A percentile compares a stretch with the other conserved stretches of the same genome.
phyloP scores from a whole-genome alignment of 139 green algal genomes.

The Desmodesmus armatus region DNA sequence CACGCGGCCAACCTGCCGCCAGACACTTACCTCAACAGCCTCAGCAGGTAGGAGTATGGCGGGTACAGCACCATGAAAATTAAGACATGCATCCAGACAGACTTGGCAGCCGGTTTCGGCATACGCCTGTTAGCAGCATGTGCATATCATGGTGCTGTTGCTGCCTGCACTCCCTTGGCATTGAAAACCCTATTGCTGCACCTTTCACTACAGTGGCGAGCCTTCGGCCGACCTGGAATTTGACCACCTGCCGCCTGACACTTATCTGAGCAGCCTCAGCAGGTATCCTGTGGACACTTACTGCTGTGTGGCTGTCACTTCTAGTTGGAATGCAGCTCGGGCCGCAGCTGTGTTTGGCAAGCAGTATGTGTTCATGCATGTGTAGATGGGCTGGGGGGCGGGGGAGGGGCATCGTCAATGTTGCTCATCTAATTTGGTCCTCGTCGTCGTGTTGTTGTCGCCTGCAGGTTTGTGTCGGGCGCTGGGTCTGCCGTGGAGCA shows the following conservation, averaged over 20 bases:
- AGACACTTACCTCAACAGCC: slow-evolving; percentile 23
- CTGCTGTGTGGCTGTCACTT: neutral
- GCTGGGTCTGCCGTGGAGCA: slow-evolving; percentile 12
- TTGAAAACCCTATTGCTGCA: neutral
- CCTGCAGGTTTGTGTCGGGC: slow-evolving; percentile 24
- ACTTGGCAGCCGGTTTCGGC: neutral
- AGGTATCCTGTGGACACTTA: neutral
- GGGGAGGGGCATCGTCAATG: too few relatives aligned
- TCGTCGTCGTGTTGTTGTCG: neutral
- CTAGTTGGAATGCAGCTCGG: neutral
- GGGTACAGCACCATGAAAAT: neutral
- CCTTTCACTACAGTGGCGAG: neutral
- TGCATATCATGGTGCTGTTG: neutral
- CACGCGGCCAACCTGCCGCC: slow-evolving; percentile 37
- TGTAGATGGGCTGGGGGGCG: too few relatives aligned
- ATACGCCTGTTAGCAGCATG: neutral
- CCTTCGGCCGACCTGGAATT: neutral
- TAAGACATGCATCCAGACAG: neutral
- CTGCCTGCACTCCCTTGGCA: neutral
- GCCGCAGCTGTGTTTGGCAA: neutral
- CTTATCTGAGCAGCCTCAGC: too few relatives aligned
- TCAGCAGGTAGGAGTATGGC: neutral
- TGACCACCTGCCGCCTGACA: too few relatives aligned
- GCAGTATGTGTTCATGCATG: too few relatives aligned
- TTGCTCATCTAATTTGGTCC: neutral